Percentiles rank a stretch among this genome's conserved stretches.
Conservation (phyloP, 768 basidiomycete species). For the Leucocoprinus birnbaumii region DNA sequence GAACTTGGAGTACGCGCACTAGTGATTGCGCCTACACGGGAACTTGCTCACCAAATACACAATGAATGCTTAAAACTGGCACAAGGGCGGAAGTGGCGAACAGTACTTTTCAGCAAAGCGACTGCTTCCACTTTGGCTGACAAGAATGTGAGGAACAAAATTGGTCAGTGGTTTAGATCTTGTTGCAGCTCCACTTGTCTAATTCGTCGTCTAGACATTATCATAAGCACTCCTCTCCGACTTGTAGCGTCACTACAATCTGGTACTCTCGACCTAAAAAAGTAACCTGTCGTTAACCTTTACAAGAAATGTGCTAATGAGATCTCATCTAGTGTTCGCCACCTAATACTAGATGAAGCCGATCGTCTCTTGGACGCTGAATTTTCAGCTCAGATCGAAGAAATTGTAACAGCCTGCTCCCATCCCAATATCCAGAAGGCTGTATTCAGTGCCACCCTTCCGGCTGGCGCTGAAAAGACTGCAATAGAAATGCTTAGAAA, state of each 20-base stretch:
- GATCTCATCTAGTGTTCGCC: constrained; percentile 59
- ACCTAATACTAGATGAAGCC: constrained; percentile 87
- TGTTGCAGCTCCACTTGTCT: neutral
- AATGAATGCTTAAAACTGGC: constrained; percentile 86
- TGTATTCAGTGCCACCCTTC: constrained; percentile 93
- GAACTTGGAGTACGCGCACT: constrained; percentile 65
- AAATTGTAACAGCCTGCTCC: constrained; percentile 78
- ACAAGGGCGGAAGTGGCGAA: constrained; percentile 79
- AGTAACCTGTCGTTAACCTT: constrained; percentile 44
- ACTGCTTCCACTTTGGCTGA: constrained; percentile 81
- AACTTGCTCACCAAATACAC: constrained; percentile 93
- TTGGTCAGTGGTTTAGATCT: constrained; percentile 48
- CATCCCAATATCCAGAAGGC: constrained; percentile 74
- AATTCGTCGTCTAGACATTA: constrained; percentile 57
- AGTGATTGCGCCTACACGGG: constrained; percentile 88
- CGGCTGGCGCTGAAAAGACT: constrained; percentile 81
- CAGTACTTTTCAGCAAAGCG: constrained; percentile 84
- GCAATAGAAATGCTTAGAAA: constrained; percentile 83
- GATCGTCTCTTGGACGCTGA: constrained; percentile 89
- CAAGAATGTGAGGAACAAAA: constrained; percentile 69
- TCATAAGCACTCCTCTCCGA: constrained; percentile 91
- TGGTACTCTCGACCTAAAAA: constrained; percentile 61
- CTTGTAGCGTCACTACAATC: constrained; percentile 78
- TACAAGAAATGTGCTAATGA: neutral
- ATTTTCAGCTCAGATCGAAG: constrained; percentile 86